These are phyloP conservation scores for Thalia dealbata DNA, from an alignment of 176 grass and related monocot species.

Conservation along the genomic window DNA sequence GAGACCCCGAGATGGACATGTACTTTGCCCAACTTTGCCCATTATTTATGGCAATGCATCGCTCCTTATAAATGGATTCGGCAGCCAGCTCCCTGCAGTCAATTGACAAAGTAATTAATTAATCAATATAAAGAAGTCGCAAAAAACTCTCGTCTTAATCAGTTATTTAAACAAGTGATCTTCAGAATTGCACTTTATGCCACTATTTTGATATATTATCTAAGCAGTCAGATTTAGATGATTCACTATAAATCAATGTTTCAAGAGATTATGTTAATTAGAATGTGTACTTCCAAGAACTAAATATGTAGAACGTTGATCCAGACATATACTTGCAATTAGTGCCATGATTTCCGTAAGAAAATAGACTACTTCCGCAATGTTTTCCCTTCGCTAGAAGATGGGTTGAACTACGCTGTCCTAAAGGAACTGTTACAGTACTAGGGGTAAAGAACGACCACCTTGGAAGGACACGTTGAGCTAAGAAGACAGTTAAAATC, in stretches of 20 bases:
- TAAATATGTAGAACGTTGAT: too few species aligned
- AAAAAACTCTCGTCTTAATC: neutral
- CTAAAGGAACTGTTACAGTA: too few species aligned
- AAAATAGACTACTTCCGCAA: too few species aligned
- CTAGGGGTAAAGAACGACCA: too few species aligned
- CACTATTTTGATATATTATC: neutral
- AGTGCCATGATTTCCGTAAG: too few species aligned
- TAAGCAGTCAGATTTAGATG: neutral
- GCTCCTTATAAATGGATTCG: conserved; percentile 84
- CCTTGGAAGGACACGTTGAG: too few species aligned
- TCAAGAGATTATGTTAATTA: neutral
- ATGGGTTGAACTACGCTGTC: too few species aligned
- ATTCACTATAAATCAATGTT: neutral
- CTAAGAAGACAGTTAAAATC: too few species aligned
- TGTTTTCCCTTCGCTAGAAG: too few species aligned
- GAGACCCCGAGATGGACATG: conserved; percentile 83
- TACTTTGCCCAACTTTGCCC: conserved; percentile 87
- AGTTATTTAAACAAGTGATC: neutral
- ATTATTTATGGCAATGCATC: conserved; percentile 51
- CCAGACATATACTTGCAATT: too few species aligned
- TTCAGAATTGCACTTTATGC: neutral
- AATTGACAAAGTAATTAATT: neutral
- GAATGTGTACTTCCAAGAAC: too few species aligned
- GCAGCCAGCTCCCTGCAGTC: conserved; percentile 61
- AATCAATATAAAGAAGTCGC: neutral